Conservation (phyloP, 257 asterid species). For the Fraxinus anomala region DNA sequence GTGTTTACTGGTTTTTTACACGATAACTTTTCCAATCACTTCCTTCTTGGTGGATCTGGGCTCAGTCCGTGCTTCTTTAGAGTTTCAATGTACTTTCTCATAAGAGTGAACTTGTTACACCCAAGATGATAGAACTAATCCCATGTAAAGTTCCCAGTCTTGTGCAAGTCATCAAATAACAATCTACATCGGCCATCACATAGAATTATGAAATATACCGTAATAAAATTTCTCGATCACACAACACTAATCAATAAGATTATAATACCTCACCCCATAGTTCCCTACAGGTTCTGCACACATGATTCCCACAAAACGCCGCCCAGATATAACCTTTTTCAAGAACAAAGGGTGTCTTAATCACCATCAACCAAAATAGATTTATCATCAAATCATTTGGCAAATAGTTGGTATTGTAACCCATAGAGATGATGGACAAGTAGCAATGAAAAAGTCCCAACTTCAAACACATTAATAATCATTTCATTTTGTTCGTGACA, state of each 20-base stretch:
- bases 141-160: slow-evolving; percentile 89
- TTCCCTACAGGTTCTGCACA: slow-evolving; percentile 86
- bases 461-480: neutral
- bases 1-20: neutral
- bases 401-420: neutral
- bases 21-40: slow-evolving; percentile 29
- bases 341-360: slow-evolving; percentile 8
- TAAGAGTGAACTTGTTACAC: slow-evolving; percentile 67
- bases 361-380: neutral
- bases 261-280: slow-evolving; percentile 81
- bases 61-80: slow-evolving; percentile 75
- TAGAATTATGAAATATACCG: slow-evolving; percentile 9
- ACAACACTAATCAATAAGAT: slow-evolving; percentile 3
- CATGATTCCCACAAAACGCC: slow-evolving; percentile 80
- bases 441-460: slow-evolving; percentile 1
- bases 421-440: neutral
- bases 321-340: slow-evolving; percentile 74
- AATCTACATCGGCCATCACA: slow-evolving; percentile 44
- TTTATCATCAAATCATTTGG: slow-evolving; percentile 15
- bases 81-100: slow-evolving; percentile 67
- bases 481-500: too few relatives aligned
- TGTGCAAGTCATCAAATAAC: slow-evolving; percentile 81
- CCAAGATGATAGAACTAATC: slow-evolving; percentile 79
- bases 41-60: slow-evolving; percentile 65
- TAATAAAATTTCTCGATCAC: neutral